These are phyloP conservation scores for Bimuria novae-zelandiae DNA, from an alignment of 2,329 filamentous ascomycete species.

Conservation along the genomic window DNA sequence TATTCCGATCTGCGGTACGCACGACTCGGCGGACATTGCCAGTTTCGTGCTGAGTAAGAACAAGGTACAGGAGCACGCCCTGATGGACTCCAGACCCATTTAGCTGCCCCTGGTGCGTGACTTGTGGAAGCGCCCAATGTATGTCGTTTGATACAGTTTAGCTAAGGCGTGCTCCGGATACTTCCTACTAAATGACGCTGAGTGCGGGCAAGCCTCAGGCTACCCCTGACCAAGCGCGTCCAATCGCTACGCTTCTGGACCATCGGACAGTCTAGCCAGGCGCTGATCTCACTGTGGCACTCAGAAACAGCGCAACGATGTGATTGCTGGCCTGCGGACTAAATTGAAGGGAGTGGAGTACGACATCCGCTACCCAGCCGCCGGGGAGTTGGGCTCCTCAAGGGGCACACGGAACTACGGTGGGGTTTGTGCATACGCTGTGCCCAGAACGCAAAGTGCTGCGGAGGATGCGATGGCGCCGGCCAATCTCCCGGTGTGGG, in stretches of 20 bases:
- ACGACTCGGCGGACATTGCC: background rate
- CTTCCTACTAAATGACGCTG: conserved; percentile 2
- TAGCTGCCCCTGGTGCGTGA: background rate
- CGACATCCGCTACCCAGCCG: conserved; percentile 8
- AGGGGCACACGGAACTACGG: conserved; percentile 1
- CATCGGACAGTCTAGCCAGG: background rate
- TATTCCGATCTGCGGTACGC: background rate
- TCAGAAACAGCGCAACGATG: background rate
- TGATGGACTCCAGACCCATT: background rate
- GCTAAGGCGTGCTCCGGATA: background rate
- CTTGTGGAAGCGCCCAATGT: background rate
- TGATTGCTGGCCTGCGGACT: conserved; percentile 2
- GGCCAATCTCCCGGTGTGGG: conserved; percentile 9
- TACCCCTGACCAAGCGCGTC: background rate
- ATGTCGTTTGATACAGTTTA: background rate
- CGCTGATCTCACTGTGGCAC: conserved; percentile 4
- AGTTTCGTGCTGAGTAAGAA: conserved; percentile 1
- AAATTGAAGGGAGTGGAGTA: conserved; percentile 12
- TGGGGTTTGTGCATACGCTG: conserved; percentile 9
- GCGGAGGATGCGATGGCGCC: conserved; percentile 9
- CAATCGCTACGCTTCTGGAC: conserved; percentile 4
- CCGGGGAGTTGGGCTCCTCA: background rate
- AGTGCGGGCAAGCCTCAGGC: background rate
- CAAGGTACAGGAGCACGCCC: background rate
- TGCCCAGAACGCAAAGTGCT: conserved; percentile 3